Conservation (phyloP, 805 yeast species). For the Metschnikowia colocasiae region DNA sequence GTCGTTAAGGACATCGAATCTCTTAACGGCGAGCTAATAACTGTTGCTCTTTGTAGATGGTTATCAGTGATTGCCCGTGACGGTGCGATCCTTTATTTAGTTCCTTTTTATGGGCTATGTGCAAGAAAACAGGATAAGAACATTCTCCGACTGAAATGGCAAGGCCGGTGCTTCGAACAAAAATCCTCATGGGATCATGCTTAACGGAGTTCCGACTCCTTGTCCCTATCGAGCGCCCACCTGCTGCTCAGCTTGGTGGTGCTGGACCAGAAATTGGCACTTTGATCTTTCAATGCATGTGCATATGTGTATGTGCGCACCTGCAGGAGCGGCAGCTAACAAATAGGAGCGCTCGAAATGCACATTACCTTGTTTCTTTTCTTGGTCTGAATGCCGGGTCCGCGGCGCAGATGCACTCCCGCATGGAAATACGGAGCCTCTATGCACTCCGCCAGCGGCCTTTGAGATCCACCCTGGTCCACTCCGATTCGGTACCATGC, state of each 20-base stretch:
- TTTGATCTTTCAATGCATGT: conserved; percentile 3
- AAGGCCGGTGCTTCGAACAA: no score
- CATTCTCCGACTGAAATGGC: no score
- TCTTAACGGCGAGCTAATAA: neutral
- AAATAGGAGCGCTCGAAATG: conserved; percentile 1
- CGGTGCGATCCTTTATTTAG: neutral
- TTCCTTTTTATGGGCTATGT: neutral
- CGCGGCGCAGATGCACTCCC: neutral
- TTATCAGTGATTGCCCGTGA: neutral
- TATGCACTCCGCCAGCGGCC: neutral
- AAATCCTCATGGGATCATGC: no score
- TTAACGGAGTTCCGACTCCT: no score
- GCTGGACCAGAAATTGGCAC: conserved; percentile 1
- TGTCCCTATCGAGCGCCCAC: no score
- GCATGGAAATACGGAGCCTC: neutral
- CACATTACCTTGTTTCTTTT: neutral
- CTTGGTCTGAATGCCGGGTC: neutral
- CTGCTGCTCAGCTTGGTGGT: neutral
- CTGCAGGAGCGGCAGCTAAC: neutral
- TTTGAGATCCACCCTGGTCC: neutral
- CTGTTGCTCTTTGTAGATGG: neutral
- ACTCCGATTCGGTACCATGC: neutral
- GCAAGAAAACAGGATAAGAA: neutral
- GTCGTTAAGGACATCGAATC: no score
- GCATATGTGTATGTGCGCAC: neutral